These are phyloP conservation scores for Phylloporus rhodoxanthus DNA, from an alignment of 768 basidiomycete genomes.

Conservation along the genomic window DNA sequence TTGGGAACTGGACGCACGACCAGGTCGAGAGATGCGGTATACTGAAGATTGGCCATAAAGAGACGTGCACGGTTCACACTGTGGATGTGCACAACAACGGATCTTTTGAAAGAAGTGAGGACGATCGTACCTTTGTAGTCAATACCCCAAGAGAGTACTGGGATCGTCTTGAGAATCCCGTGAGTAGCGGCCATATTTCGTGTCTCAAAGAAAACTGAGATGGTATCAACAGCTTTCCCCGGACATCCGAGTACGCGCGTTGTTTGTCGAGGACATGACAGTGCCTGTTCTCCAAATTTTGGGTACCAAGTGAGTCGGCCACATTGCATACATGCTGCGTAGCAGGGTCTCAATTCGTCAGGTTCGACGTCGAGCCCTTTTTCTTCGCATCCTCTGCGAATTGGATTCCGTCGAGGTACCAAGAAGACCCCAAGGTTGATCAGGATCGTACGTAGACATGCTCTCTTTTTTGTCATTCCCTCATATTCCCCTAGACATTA, in stretches of 20 bases:
- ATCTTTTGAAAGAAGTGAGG: slow-evolving; percentile 8
- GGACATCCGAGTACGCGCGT: slow-evolving; percentile 39
- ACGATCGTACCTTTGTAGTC: slow-evolving; percentile 3
- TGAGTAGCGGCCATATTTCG: slow-evolving; percentile 20
- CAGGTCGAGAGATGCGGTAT: slow-evolving; percentile 30
- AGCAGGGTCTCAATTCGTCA: slow-evolving; percentile 7
- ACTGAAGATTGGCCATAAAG: slow-evolving; percentile 2
- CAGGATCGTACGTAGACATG: slow-evolving; percentile 45
- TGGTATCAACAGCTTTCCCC: slow-evolving; percentile 22
- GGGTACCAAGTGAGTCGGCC: slow-evolving; percentile 43
- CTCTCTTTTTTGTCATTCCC: slow-evolving; percentile 22
- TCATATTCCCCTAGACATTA: slow-evolving; percentile 41
- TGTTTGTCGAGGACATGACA: slow-evolving; percentile 49
- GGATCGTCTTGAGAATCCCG: slow-evolving; percentile 22
- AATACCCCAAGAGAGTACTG: slow-evolving; percentile 30
- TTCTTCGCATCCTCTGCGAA: slow-evolving; percentile 59
- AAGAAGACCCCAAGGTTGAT: slow-evolving; percentile 40
- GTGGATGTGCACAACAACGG: slow-evolving; percentile 21
- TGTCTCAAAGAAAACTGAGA: not conserved
- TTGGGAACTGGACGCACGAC: slow-evolving; percentile 32
- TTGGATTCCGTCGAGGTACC: slow-evolving; percentile 64
- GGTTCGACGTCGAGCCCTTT: slow-evolving; percentile 59
- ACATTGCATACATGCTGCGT: not conserved
- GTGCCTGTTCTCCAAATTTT: slow-evolving; percentile 51
- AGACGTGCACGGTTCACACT: slow-evolving; percentile 18